A percentile compares a stretch with the other conserved stretches of the same genome.
These are phyloP conservation scores for Sapria himalayana DNA, from an alignment of 345 rosid genomes.

Conservation along the genomic window DNA sequence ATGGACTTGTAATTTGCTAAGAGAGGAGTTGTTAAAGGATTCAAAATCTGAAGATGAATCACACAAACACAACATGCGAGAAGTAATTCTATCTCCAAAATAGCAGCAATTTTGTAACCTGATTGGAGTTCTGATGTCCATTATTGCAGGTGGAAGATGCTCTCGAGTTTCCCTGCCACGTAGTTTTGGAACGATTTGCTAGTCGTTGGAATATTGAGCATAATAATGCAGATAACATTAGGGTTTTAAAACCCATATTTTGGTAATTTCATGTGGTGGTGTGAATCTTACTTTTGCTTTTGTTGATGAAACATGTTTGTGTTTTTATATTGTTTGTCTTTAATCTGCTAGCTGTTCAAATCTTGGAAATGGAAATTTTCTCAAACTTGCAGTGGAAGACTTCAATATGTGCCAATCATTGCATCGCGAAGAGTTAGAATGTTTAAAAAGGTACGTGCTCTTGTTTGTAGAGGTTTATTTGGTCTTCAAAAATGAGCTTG, in stretches of 20 bases:
- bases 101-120: background rate
- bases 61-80: constrained; percentile 11
- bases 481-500: too few species aligned
- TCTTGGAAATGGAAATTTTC: constrained; percentile 22
- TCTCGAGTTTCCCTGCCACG: constrained; percentile 28
- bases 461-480: too few species aligned
- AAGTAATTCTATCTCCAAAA: constrained; percentile 17
- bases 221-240: constrained; percentile 15
- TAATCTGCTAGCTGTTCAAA: constrained; percentile 21
- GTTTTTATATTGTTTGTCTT: background rate
- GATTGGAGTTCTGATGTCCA: background rate
- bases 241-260: constrained; percentile 37
- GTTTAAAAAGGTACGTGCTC: constrained; percentile 35
- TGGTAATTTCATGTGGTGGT: constrained; percentile 17
- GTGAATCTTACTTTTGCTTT: background rate
- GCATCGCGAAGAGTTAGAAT: constrained; percentile 36
- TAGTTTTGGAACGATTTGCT: constrained; percentile 33
- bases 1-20: constrained; percentile 38
- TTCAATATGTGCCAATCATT: constrained; percentile 49
- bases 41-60: constrained; percentile 13
- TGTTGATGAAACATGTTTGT: background rate
- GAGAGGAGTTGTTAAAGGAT: constrained; percentile 21
- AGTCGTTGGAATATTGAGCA: constrained; percentile 40
- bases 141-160: constrained; percentile 45
- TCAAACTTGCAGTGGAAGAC: constrained; percentile 46